A percentile compares a stretch with the other conserved stretches of the same genome.
These are phyloP conservation scores for Tetrahymena thermophila DNA, from an alignment of 73 alveolate species.

Conservation along the genomic window DNA sequence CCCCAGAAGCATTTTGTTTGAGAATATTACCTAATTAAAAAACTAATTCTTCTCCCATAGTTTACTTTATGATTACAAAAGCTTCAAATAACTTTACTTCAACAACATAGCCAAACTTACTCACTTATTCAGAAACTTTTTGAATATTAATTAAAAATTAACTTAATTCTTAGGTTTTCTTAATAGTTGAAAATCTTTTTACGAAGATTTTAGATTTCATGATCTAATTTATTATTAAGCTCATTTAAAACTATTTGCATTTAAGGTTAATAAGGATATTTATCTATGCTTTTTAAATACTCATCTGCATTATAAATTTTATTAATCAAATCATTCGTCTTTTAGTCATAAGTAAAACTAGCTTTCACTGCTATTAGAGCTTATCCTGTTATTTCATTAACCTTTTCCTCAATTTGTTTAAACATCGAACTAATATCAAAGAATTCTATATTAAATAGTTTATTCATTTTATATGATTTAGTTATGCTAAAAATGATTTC, in stretches of 20 bases:
- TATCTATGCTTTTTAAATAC: neutral
- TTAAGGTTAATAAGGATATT: neutral
- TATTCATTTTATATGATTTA: no score
- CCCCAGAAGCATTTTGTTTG: neutral
- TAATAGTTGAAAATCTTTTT: no score
- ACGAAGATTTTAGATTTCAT: neutral
- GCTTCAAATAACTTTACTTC: neutral
- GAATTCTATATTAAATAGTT: neutral
- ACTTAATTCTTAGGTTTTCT: no score
- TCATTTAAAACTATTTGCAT: neutral
- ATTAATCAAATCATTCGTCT: neutral
- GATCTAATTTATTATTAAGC: neutral
- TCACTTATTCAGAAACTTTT: neutral
- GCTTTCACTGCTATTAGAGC: neutral
- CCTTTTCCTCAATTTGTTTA: neutral
- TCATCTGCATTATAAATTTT: neutral
- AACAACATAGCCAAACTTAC: neutral
- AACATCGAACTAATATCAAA: neutral
- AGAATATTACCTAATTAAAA: neutral
- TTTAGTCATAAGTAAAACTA: neutral
- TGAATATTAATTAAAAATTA: no score
- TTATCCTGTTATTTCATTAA: neutral
- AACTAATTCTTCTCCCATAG: neutral
- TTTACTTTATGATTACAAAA: neutral
- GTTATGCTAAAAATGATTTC: neutral